Percentiles rank a stretch among this genome's conserved stretches.
Evolutionary conservation across 108 stramenopile genomes (phyloP).

Genomic region (Cylindrotheca fusiformis): DNA sequence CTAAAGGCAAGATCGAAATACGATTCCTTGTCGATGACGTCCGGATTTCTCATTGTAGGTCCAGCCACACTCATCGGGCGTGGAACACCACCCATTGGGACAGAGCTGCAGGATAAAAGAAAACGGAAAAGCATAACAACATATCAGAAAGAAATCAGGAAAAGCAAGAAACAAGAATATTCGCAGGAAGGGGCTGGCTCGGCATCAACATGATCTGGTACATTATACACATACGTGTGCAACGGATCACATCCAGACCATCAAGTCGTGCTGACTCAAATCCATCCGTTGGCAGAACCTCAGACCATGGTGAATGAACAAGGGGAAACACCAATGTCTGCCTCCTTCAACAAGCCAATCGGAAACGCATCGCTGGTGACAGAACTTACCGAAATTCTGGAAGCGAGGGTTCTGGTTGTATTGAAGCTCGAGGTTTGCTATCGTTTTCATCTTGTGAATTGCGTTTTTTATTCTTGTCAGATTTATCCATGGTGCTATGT

Average conservation of each 20-base stretch:
- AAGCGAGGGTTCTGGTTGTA: neutral
- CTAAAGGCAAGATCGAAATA: conserved; percentile 22
- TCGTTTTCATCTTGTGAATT: neutral
- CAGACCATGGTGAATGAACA: neutral
- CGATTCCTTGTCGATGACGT: conserved; percentile 45
- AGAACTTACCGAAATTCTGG: neutral
- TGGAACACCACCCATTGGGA: conserved; percentile 1
- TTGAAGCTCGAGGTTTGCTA: neutral
- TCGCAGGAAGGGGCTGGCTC: no score
- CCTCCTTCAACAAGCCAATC: no score
- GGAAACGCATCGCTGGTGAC: no score
- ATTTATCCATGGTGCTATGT: neutral
- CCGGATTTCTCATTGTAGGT: conserved; percentile 5
- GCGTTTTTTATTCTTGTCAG: neutral
- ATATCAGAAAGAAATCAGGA: neutral
- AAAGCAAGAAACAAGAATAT: no score
- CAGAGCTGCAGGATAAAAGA: neutral
- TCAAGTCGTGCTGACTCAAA: neutral
- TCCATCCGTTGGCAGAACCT: neutral
- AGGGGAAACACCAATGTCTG: no score
- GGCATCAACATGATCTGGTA: no score
- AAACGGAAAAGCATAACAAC: neutral
- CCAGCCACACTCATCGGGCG: conserved; percentile 32
- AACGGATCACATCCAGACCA: neutral
- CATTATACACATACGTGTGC: neutral